Percentiles rank a stretch among this genome's conserved stretches.
These are phyloP conservation scores for Chalciporus sphaerocephalus DNA, from an alignment of 768 basidiomycete species.

Conservation along the genomic window DNA sequence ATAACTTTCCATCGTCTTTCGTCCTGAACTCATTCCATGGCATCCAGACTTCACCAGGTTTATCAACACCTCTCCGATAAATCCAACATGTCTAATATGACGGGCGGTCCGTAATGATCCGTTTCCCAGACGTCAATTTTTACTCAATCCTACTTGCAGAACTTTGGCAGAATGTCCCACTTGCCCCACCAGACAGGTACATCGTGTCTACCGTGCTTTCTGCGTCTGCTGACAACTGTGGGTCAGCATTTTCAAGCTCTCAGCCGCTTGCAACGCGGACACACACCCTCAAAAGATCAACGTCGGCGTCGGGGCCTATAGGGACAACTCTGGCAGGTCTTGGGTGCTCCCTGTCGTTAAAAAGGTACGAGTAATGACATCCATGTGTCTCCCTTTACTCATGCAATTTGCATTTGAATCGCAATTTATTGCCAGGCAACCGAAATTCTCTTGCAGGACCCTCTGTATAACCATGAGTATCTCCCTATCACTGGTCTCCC, in stretches of 20 bases:
- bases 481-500: slow-evolving; percentile 86
- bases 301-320: slow-evolving; percentile 89
- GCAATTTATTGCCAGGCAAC: slow-evolving; percentile 55
- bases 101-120: slow-evolving; percentile 45
- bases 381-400: not conserved
- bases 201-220: slow-evolving; percentile 7
- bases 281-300: slow-evolving; percentile 75
- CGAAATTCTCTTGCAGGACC: slow-evolving; percentile 60
- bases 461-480: slow-evolving; percentile 84
- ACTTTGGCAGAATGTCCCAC: slow-evolving; percentile 69
- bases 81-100: slow-evolving; percentile 48
- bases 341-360: slow-evolving; percentile 92
- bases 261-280: slow-evolving; percentile 84
- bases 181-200: slow-evolving; percentile 83
- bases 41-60: slow-evolving; percentile 57
- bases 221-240: slow-evolving; percentile 8
- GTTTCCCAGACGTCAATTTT: not conserved
- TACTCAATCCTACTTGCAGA: slow-evolving; percentile 39
- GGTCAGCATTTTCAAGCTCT: slow-evolving; percentile 83
- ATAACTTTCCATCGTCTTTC: not conserved
- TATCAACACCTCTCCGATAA: slow-evolving; percentile 45
- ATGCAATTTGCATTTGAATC: not conserved
- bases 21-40: slow-evolving; percentile 37
- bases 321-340: slow-evolving; percentile 81
- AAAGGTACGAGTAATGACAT: slow-evolving; percentile 50